These are phyloP conservation scores for Metarhizium robertsii DNA, from an alignment of 2,329 filamentous ascomycete species.

Conservation along the genomic window DNA sequence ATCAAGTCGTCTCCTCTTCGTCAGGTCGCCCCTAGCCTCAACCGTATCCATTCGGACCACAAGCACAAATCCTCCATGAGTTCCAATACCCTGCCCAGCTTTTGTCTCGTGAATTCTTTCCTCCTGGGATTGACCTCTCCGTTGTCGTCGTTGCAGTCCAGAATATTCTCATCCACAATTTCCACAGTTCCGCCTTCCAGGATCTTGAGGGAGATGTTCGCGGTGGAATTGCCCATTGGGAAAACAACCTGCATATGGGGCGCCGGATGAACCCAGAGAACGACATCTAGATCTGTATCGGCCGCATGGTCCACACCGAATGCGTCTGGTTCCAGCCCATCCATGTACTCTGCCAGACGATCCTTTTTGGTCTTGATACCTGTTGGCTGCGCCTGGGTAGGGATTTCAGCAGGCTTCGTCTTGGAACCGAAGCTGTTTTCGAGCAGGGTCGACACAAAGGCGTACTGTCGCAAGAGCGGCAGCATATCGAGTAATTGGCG, in stretches of 20 bases:
- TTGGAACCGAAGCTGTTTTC: constrained; percentile 46
- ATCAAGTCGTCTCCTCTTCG: neutral
- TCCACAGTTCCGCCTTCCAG: constrained; percentile 49
- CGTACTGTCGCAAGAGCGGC: constrained; percentile 68
- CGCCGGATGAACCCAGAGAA: constrained; percentile 39
- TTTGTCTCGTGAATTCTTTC: constrained; percentile 28
- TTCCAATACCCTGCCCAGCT: constrained; percentile 37
- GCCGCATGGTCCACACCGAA: neutral
- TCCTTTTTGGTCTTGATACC: constrained; percentile 19
- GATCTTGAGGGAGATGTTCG: constrained; percentile 49
- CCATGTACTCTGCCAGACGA: constrained; percentile 24
- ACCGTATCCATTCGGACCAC: constrained; percentile 45
- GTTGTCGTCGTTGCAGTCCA: constrained; percentile 12
- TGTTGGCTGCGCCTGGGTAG: neutral
- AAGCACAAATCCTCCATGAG: constrained; percentile 41
- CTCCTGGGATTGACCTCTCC: constrained; percentile 19
- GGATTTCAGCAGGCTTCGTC: constrained; percentile 7
- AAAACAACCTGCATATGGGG: constrained; percentile 44
- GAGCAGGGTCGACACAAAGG: constrained; percentile 57
- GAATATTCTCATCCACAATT: constrained; percentile 47
- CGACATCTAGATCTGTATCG: constrained; percentile 38
- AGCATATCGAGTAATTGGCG: constrained; percentile 65
- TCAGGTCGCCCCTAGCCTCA: constrained; percentile 18
- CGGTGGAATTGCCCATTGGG: constrained; percentile 38
- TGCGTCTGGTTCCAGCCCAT: neutral